These are phyloP conservation scores for Carex cristatella DNA, from an alignment of 176 grass and related monocot genomes.

Conservation along the genomic window DNA sequence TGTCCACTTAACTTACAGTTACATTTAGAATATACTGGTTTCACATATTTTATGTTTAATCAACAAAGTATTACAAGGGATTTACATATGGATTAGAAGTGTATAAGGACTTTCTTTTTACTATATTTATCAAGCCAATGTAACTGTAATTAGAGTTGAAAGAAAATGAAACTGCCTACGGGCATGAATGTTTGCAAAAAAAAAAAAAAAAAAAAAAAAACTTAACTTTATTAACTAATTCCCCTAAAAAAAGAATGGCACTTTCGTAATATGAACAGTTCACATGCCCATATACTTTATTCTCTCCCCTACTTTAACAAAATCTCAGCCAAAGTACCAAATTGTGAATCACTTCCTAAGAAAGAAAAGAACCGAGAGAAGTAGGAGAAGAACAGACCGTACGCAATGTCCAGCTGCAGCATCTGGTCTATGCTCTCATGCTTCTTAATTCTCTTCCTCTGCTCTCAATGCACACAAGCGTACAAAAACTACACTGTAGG, in stretches of 20 bases:
- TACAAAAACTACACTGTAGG: conserved; percentile 98
- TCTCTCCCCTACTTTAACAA: not conserved
- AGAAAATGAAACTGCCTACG: too few relatives aligned
- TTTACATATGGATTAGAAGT: too few relatives aligned
- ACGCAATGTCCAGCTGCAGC: not conserved
- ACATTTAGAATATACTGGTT: too few relatives aligned
- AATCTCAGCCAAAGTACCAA: conserved; percentile 28
- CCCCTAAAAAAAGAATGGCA: not conserved
- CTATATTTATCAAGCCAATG: too few relatives aligned
- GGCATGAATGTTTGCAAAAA: too few relatives aligned
- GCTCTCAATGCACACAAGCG: conserved; percentile 15
- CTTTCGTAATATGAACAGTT: conserved; percentile 15
- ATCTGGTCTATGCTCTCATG: conserved; percentile 2
- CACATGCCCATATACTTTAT: not conserved
- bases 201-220: too few relatives aligned
- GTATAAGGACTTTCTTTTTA: too few relatives aligned
- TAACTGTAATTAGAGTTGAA: too few relatives aligned
- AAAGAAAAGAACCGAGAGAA: conserved; percentile 21
- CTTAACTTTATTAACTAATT: not conserved
- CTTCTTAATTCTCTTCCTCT: not conserved
- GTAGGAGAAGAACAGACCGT: conserved; percentile 23
- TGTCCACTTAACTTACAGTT: not conserved
- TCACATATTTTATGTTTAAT: too few relatives aligned
- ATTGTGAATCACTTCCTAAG: conserved; percentile 4
- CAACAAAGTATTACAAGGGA: too few relatives aligned